Evolutionary conservation across 768 basidiomycete genomes (phyloP).

Genomic region (Exidia glandulosa): DNA sequence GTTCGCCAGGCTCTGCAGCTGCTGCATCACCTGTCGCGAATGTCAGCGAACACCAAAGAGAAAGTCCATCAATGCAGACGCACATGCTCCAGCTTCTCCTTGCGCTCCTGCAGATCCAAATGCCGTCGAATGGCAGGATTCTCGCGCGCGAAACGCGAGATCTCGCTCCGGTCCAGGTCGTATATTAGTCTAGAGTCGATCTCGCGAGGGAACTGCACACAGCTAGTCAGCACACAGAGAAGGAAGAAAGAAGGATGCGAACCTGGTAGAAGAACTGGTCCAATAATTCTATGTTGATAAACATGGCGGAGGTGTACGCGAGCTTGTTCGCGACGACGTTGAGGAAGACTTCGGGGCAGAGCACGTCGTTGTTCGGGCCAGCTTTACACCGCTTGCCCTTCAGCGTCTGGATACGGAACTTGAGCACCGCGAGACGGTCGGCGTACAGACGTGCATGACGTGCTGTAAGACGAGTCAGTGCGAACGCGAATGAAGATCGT

Average conservation of each 20-base stretch:
- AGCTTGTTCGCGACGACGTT: conserved; percentile 95
- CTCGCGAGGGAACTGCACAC: conserved; percentile 84
- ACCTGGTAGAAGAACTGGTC: conserved; percentile 99
- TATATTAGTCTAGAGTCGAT: conserved; percentile 91
- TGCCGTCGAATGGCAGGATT: conserved; percentile 83
- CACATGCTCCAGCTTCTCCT: conserved; percentile 94
- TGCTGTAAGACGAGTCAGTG: conserved; percentile 37
- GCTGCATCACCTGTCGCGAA: conserved; percentile 79
- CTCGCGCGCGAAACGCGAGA: conserved; percentile 86
- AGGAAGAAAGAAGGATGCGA: conserved; percentile 16
- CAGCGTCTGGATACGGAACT: conserved; percentile 74
- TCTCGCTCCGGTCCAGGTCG: conserved; percentile 84
- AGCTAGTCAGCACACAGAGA: neutral
- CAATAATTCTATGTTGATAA: conserved; percentile 95
- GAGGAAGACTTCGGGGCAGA: conserved; percentile 96
- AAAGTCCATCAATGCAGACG: conserved; percentile 3
- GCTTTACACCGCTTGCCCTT: conserved; percentile 80
- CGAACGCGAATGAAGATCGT: neutral
- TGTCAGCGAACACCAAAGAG: conserved; percentile 3
- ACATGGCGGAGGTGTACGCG: conserved; percentile 92
- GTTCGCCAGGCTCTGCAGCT: conserved; percentile 82
- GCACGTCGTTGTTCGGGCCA: conserved; percentile 77
- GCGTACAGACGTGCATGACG: conserved; percentile 85
- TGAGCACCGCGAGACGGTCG: conserved; percentile 72
- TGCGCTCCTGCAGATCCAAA: conserved; percentile 89